Percentiles rank a stretch among this genome's conserved stretches.
Conservation (phyloP, 1,284 basidiomycete species). For the Leccinum solheimii region DNA sequence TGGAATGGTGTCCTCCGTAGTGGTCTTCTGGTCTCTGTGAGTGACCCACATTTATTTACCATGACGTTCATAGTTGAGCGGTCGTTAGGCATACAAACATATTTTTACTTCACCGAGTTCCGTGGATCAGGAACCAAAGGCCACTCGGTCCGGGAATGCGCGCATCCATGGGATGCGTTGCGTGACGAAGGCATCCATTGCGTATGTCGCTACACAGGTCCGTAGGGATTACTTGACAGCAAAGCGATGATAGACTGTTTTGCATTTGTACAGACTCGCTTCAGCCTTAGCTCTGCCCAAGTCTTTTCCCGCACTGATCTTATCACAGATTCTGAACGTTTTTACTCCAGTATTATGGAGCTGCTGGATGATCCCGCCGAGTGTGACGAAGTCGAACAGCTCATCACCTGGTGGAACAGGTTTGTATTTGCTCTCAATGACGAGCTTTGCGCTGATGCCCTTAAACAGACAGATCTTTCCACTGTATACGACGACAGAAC, state of each 20-base stretch:
- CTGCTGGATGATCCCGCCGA: background rate
- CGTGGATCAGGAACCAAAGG: background rate
- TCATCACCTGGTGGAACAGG: background rate
- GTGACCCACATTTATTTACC: background rate
- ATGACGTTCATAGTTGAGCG: background rate
- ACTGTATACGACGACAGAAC: background rate
- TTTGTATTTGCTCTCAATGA: background rate
- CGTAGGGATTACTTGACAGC: background rate
- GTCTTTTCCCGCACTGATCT: background rate
- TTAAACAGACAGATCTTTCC: conserved; percentile 1
- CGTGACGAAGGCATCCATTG: background rate
- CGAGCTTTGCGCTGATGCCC: background rate
- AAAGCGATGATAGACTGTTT: background rate
- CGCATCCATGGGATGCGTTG: background rate
- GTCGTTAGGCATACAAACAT: background rate
- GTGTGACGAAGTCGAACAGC: background rate
- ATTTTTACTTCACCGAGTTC: background rate
- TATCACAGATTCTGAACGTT: background rate
- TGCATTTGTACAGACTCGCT: background rate
- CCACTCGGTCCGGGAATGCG: background rate
- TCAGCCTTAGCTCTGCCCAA: background rate
- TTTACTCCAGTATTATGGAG: background rate
- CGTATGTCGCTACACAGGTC: background rate
- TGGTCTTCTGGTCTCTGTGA: background rate
- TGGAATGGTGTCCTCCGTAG: background rate